phyloP scores from a whole-genome alignment of 805 yeast species.

The Komagataella phaffii region DNA sequence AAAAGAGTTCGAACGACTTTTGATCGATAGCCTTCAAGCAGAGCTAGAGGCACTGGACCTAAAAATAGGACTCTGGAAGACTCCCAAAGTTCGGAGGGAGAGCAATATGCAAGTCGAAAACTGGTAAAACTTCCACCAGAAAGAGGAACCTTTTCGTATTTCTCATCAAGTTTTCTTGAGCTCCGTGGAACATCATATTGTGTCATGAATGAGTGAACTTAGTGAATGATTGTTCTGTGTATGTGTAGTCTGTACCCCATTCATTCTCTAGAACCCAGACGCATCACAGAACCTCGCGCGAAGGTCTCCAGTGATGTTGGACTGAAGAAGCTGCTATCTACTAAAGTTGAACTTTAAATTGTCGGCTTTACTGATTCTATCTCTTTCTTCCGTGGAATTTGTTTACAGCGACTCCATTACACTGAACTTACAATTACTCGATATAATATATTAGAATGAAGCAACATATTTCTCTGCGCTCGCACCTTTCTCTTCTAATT shows the following conservation, averaged over 20 bases:
- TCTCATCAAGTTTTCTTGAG: background rate
- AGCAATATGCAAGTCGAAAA: conserved; percentile 40
- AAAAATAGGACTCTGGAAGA: conserved; percentile 33
- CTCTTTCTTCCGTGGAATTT: too few relatives aligned
- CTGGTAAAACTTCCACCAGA: conserved; percentile 9
- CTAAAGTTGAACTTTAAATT: too few relatives aligned
- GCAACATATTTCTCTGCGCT: conserved; percentile 6
- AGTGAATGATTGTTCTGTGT: background rate
- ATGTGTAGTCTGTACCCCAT: background rate
- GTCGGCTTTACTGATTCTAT: too few relatives aligned
- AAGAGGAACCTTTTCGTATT: background rate
- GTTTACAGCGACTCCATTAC: background rate
- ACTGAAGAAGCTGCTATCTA: too few relatives aligned
- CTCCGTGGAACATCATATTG: background rate
- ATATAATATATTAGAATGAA: background rate
- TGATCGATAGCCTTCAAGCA: background rate
- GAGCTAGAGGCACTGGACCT: conserved; percentile 37
- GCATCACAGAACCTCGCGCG: background rate
- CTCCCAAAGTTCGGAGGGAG: conserved; percentile 31
- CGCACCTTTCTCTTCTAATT: conserved; percentile 4
- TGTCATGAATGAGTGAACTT: background rate
- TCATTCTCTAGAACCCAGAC: background rate
- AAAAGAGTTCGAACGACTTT: background rate
- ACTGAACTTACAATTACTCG: background rate
- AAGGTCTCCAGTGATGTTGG: too few relatives aligned